A percentile compares a stretch with the other conserved stretches of the same genome.
phyloP scores from a whole-genome alignment of 2,329 filamentous ascomycete species.

The Fusarium protoensiforme region DNA sequence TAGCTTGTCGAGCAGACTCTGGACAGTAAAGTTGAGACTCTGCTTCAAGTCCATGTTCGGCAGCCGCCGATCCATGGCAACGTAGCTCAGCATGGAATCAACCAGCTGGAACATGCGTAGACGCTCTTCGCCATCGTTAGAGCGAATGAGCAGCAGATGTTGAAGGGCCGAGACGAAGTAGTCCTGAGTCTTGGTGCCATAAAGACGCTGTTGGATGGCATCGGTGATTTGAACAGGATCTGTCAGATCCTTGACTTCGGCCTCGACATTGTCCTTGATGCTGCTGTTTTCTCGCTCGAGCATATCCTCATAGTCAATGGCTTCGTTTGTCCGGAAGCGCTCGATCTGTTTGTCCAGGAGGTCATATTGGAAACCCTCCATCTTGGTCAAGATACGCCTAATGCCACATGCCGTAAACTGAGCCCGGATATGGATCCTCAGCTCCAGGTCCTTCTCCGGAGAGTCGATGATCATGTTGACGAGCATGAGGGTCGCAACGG shows the following conservation, averaged over 20 bases:
- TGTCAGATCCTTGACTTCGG: slow-evolving; percentile 89
- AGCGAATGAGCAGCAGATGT: slow-evolving; percentile 90
- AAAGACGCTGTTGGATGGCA: slow-evolving; percentile 86
- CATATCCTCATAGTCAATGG: slow-evolving; percentile 98
- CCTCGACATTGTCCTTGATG: slow-evolving; percentile 87
- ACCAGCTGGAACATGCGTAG: slow-evolving; percentile 97
- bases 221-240: slow-evolving; percentile 95
- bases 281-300: slow-evolving; percentile 91
- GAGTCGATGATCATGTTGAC: slow-evolving; percentile 98
- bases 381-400: slow-evolving; percentile 93
- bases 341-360: slow-evolving; percentile 98
- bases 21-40: slow-evolving; percentile 96
- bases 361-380: slow-evolving; percentile 98
- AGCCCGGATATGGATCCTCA: slow-evolving; percentile 92
- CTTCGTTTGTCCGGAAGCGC: slow-evolving; percentile 90
- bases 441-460: slow-evolving; percentile 86
- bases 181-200: slow-evolving; percentile 87
- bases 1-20: slow-evolving; percentile 92
- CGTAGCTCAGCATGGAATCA: slow-evolving; percentile 98
- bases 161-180: slow-evolving; percentile 97
- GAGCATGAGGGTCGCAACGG: slow-evolving; percentile 91
- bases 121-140: slow-evolving; percentile 91
- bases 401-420: slow-evolving; percentile 97
- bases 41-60: slow-evolving; percentile 99
- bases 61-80: slow-evolving; percentile 95